phyloP scores from a whole-genome alignment of 371 early-diverging fungal genomes.

The Apophysomyces elegans region DNA sequence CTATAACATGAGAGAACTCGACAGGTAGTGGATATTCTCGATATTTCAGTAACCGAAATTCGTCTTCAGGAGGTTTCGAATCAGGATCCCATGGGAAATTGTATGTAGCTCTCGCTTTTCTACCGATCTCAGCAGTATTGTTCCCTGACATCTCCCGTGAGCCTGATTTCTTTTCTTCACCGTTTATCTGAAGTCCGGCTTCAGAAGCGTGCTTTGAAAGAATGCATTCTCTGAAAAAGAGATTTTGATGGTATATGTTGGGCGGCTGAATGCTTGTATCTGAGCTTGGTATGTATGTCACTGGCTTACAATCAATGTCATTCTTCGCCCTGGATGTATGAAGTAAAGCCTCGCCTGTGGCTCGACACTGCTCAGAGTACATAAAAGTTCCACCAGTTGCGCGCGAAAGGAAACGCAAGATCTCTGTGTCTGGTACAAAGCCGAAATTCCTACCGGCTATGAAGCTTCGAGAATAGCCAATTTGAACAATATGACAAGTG shows the following conservation, averaged over 20 bases:
- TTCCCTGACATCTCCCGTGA: conserved; percentile 4
- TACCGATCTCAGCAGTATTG: conserved; percentile 13
- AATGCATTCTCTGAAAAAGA: conserved; percentile 37
- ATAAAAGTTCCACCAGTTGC: conserved; percentile 83
- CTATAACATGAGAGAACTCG: conserved; percentile 76
- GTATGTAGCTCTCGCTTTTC: conserved; percentile 20
- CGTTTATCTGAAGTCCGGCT: conserved; percentile 5
- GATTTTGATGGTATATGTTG: conserved; percentile 35
- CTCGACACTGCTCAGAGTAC: conserved; percentile 73
- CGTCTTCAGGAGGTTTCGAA: conserved; percentile 75
- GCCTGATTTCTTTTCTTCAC: conserved; percentile 12
- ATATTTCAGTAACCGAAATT: conserved; percentile 79
- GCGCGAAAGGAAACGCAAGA: conserved; percentile 79
- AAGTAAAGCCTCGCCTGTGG: background rate
- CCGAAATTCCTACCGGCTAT: conserved; percentile 85
- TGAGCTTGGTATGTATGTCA: conserved; percentile 2
- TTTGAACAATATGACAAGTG: conserved; percentile 82
- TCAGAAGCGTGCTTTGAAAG: conserved; percentile 24
- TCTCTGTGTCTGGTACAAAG: conserved; percentile 88
- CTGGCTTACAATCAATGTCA: background rate
- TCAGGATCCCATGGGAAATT: conserved; percentile 90
- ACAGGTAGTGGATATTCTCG: conserved; percentile 69
- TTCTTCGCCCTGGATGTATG: background rate
- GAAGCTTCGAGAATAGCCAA: conserved; percentile 78
- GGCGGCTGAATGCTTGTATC: conserved; percentile 22